Evolutionary conservation across 805 yeast genomes (phyloP).

Genomic region (Zygoascus tannicola): DNA sequence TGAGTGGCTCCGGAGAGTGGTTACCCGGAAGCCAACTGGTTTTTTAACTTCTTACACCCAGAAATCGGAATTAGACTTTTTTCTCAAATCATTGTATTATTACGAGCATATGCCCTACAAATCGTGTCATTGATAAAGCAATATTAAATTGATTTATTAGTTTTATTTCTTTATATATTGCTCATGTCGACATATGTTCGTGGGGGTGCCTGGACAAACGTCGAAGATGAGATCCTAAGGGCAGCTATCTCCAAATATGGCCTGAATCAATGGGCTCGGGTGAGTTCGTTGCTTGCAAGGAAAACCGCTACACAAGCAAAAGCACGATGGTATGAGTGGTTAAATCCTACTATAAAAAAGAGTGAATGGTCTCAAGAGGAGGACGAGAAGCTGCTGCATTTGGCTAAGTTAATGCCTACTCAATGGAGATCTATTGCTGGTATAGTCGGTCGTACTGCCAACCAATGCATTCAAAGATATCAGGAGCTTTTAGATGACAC

Average conservation of each 20-base stretch:
- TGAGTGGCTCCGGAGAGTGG: too few species aligned
- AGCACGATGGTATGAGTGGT: conserved; percentile 84
- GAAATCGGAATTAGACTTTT: too few species aligned
- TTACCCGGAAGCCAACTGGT: too few species aligned
- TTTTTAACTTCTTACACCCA: too few species aligned
- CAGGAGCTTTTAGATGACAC: conserved; percentile 57
- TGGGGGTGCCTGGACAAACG: conserved; percentile 86
- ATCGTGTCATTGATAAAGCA: too few species aligned
- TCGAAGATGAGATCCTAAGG: conserved; percentile 73
- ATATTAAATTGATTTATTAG: too few species aligned
- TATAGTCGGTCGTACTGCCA: conserved; percentile 72
- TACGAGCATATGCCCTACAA: too few species aligned
- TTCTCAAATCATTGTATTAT: too few species aligned
- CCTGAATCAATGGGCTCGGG: conserved; percentile 87
- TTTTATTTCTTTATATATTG: too few species aligned
- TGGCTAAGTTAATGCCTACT: conserved; percentile 70
- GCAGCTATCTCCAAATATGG: conserved; percentile 95
- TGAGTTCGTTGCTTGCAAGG: conserved; percentile 73
- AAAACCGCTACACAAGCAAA: conserved; percentile 89
- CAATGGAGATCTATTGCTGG: conserved; percentile 94
- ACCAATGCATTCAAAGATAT: conserved; percentile 78
- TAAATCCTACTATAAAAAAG: conserved; percentile 62
- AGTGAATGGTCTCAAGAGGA: conserved; percentile 65
- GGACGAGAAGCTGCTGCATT: conserved; percentile 57
- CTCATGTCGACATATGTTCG: conserved; percentile 37